Evolutionary conservation across 139 green algal species (phyloP).

Genomic region (Zygnema cylindricum): DNA sequence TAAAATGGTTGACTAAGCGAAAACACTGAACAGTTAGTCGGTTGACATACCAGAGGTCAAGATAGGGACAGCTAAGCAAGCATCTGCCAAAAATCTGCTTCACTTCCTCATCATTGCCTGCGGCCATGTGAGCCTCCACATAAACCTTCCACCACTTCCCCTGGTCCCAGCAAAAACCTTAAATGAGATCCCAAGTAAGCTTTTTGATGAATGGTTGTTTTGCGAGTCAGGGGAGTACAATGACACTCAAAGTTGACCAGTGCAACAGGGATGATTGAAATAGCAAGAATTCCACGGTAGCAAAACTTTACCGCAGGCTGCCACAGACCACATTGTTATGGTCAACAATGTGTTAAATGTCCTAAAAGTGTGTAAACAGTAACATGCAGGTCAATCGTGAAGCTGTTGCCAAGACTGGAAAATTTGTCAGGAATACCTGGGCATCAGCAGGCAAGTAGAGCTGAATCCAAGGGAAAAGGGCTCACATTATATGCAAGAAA

Average conservation of each 20-base stretch:
- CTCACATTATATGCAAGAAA: not conserved
- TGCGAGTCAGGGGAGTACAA: too few species aligned
- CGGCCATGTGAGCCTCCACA: conserved; percentile 70
- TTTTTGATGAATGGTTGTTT: too few species aligned
- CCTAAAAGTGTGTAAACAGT: not conserved
- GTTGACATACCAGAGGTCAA: conserved; percentile 79
- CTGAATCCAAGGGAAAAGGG: not conserved
- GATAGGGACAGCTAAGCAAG: conserved; percentile 75
- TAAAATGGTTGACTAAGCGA: too few species aligned
- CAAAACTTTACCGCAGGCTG: not conserved
- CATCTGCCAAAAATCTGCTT: conserved; percentile 84
- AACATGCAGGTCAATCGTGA: not conserved
- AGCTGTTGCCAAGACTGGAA: not conserved
- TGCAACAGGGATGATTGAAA: not conserved
- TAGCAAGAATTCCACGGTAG: not conserved
- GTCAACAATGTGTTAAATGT: not conserved
- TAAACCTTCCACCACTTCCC: conserved; percentile 70
- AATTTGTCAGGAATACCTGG: not conserved
- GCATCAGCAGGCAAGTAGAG: not conserved
- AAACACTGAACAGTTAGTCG: too few species aligned
- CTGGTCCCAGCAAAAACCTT: conserved; percentile 25
- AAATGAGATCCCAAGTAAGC: too few species aligned
- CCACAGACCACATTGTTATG: not conserved
- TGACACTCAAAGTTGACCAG: too few species aligned
- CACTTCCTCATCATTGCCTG: conserved; percentile 55